These are phyloP conservation scores for Hyaloscypha hepaticicola DNA, from an alignment of 495 filamentous ascomycete species.

Conservation along the genomic window DNA sequence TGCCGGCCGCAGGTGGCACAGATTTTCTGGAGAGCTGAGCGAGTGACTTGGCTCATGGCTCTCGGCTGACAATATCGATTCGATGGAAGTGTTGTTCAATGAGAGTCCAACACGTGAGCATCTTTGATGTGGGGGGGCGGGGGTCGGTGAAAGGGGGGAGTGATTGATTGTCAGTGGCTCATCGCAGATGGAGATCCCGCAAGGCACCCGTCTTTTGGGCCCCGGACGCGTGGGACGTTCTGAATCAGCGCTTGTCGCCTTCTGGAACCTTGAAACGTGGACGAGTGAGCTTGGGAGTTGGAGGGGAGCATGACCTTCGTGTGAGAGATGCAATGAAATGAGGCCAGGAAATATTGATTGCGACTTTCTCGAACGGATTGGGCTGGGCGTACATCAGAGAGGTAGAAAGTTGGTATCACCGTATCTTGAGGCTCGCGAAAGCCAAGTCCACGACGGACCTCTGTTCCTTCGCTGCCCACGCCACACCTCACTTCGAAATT, in stretches of 20 bases:
- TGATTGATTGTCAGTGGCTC: background rate
- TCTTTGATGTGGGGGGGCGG: background rate
- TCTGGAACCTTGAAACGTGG: conserved; percentile 25
- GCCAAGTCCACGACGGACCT: background rate
- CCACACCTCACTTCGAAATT: too few species aligned
- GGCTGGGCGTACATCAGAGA: background rate
- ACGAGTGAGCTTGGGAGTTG: conserved; percentile 6
- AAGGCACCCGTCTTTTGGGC: conserved; percentile 10
- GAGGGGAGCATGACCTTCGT: too few species aligned
- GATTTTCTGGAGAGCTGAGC: conserved; percentile 9
- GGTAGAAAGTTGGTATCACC: background rate
- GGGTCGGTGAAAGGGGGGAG: background rate
- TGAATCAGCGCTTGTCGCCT: conserved; percentile 5
- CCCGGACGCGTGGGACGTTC: conserved; percentile 8
- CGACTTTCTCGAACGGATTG: background rate
- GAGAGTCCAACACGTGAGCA: background rate
- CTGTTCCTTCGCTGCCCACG: background rate
- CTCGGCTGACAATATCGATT: conserved; percentile 14
- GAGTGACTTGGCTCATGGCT: conserved; percentile 12
- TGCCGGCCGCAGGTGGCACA: conserved; percentile 19
- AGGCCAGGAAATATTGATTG: background rate
- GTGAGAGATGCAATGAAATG: background rate
- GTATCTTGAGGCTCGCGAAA: too few species aligned
- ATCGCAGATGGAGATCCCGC: background rate
- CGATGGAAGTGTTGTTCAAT: conserved; percentile 15